Conservation (phyloP, 73 alveolate genomes). For the Uronychia binucleata region DNA sequence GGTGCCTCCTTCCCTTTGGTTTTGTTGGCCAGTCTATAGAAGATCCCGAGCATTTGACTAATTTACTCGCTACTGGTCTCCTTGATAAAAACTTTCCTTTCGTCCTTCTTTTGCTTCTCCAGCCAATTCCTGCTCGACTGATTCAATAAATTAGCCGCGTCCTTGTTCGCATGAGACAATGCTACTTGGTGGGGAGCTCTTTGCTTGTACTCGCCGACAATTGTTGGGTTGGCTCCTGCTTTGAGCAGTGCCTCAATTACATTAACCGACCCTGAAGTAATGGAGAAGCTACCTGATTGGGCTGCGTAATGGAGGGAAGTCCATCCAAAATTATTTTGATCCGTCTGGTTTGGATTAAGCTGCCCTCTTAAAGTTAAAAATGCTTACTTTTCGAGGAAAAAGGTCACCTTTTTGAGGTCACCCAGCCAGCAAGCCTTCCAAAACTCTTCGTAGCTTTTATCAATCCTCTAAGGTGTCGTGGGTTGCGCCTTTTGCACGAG, state of each 20-base stretch:
- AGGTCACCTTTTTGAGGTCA: not conserved
- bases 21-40: not conserved
- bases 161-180: not conserved
- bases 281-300: not conserved
- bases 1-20: not conserved
- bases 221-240: not conserved
- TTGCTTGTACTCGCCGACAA: not conserved
- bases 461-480: no score
- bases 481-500: no score
- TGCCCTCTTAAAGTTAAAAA: not conserved
- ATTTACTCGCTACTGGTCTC: not conserved
- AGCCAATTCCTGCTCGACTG: not conserved
- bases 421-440: not conserved
- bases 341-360: not conserved
- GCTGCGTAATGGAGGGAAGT: not conserved
- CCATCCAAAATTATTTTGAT: not conserved
- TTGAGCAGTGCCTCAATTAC: not conserved
- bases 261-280: not conserved
- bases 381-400: not conserved
- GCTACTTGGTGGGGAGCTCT: not conserved
- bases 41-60: not conserved
- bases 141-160: not conserved
- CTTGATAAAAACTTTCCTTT: not conserved
- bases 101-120: not conserved
- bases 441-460: not conserved